Evolutionary conservation across 2,329 filamentous ascomycete species (phyloP).

Genomic region (Blastomyces silverae): DNA sequence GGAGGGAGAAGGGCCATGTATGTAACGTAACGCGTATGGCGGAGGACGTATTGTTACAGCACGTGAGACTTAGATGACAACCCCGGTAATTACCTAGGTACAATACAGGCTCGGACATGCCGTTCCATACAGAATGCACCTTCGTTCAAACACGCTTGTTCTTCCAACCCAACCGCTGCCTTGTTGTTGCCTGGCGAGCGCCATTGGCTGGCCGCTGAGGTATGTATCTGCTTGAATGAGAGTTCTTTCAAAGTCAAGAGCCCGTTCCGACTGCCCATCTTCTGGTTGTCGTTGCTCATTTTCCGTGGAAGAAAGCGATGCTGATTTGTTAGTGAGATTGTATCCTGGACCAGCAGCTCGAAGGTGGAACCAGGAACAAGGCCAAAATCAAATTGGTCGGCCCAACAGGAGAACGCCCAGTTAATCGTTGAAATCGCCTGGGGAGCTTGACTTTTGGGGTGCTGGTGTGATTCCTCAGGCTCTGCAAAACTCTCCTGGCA

Average conservation of each 20-base stretch:
- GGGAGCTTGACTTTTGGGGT: neutral
- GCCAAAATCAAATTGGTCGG: neutral
- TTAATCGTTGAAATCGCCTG: neutral
- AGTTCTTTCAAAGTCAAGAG: neutral
- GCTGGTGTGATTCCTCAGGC: neutral
- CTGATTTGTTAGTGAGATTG: constrained; percentile 3
- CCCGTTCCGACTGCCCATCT: neutral
- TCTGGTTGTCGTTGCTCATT: neutral
- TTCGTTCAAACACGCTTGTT: neutral
- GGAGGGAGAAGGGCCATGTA: neutral
- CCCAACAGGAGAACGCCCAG: constrained; percentile 3
- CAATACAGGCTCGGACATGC: neutral
- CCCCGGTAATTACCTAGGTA: too few species aligned
- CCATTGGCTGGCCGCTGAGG: neutral
- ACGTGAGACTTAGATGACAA: constrained; percentile 2
- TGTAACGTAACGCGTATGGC: neutral
- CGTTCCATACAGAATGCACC: neutral
- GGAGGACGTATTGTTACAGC: neutral
- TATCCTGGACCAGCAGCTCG: neutral
- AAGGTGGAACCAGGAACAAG: constrained; percentile 6
- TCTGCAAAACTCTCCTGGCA: neutral
- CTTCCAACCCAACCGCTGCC: neutral
- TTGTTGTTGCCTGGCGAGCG: neutral
- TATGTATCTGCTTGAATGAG: neutral
- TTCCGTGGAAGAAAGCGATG: neutral